These are phyloP conservation scores for Tuber indicum DNA, from an alignment of 495 filamentous ascomycete species.

Conservation along the genomic window DNA sequence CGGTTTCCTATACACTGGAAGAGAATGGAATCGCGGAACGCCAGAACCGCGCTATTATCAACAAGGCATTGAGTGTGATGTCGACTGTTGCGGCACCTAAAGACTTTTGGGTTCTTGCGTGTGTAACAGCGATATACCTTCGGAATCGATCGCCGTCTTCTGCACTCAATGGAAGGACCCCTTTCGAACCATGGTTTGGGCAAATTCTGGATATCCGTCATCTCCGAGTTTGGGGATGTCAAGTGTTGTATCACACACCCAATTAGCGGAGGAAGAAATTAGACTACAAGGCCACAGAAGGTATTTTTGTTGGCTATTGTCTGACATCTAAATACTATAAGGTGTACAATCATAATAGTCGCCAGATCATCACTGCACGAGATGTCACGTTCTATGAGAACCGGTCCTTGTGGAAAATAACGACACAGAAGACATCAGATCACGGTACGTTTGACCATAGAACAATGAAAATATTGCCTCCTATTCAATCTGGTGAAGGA, in stretches of 20 bases:
- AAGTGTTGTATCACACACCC: not conserved
- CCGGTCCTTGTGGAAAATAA: not conserved
- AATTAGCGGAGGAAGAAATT: too few species aligned
- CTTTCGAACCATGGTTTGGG: not conserved
- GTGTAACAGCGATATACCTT: not conserved
- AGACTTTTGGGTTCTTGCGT: not conserved
- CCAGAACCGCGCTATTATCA: not conserved
- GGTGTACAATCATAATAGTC: not conserved
- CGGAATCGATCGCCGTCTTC: not conserved
- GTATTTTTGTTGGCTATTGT: not conserved
- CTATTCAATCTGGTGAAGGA: too few species aligned
- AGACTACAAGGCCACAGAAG: not conserved
- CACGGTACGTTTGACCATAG: too few species aligned
- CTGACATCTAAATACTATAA: not conserved
- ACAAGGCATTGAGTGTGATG: not conserved
- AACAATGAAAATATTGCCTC: too few species aligned
- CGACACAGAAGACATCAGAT: too few species aligned
- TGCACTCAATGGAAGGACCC: not conserved
- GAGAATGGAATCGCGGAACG: not conserved
- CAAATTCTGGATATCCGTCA: not conserved
- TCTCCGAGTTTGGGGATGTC: not conserved
- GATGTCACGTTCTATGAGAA: not conserved
- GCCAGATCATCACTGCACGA: fast-evolving
- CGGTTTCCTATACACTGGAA: not conserved
- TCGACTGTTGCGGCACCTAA: fast-evolving